A percentile compares a stretch with the other conserved stretches of the same genome.
Conservation (phyloP, 176 grass and related monocot genomes). For the Leersia perrieri region DNA sequence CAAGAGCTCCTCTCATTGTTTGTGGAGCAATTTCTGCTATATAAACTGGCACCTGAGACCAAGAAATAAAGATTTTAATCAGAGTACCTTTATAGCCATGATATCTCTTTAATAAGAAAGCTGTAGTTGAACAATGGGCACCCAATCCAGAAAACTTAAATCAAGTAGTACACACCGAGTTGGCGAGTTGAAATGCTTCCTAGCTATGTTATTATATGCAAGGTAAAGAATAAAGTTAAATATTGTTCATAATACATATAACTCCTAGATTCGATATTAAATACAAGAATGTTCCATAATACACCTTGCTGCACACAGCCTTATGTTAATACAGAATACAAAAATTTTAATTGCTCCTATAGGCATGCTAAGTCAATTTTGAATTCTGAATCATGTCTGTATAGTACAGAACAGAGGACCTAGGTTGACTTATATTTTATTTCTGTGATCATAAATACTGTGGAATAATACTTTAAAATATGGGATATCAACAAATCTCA, state of each 20-base stretch:
- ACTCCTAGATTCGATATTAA: neutral
- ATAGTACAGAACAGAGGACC: neutral
- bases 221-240: neutral
- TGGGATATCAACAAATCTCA: neutral
- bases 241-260: neutral
- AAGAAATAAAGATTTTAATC: conserved; percentile 6
- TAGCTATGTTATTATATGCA: conserved; percentile 13
- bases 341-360: neutral
- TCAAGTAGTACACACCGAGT: neutral
- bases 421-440: neutral
- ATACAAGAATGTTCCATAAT: neutral
- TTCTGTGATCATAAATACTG: neutral
- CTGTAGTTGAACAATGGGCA: neutral
- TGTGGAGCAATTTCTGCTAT: conserved; percentile 97
- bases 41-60: conserved; percentile 83
- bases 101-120: neutral
- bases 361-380: neutral
- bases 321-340: neutral
- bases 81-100: conserved; percentile 3
- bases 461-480: neutral
- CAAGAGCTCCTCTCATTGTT: conserved; percentile 86
- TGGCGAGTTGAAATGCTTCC: neutral
- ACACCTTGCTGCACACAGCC: neutral
- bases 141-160: neutral
- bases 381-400: neutral